A percentile compares a stretch with the other conserved stretches of the same genome.
Conservation (phyloP, 2,329 filamentous ascomycete genomes). For the Botrytis fragariae region DNA sequence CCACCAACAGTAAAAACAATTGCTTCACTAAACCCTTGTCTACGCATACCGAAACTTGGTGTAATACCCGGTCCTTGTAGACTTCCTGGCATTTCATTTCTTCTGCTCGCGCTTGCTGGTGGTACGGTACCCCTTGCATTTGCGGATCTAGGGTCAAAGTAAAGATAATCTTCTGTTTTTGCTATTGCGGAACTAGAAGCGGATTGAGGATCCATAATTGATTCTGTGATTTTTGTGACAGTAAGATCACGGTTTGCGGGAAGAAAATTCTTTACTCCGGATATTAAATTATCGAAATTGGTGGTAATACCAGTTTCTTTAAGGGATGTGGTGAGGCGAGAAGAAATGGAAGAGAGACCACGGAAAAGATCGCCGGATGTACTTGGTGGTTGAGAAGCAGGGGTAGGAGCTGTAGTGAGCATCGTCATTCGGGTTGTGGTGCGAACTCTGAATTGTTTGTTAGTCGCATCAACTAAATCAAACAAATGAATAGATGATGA, state of each 20-base stretch:
- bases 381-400: conserved; percentile 54
- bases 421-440: conserved; percentile 98
- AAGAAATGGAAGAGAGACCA: conserved; percentile 88
- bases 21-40: conserved; percentile 85
- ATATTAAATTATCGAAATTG: conserved; percentile 92
- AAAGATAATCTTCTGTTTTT: conserved; percentile 94
- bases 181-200: conserved; percentile 89
- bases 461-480: conserved; percentile 10
- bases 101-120: conserved; percentile 63
- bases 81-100: conserved; percentile 45
- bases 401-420: conserved; percentile 76
- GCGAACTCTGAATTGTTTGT: conserved; percentile 60
- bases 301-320: conserved; percentile 82
- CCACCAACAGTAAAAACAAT: conserved; percentile 95
- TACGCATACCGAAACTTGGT: conserved; percentile 84
- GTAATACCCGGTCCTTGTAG: conserved; percentile 60
- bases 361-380: conserved; percentile 75
- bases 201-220: conserved; percentile 91
- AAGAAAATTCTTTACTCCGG: conserved; percentile 97
- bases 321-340: conserved; percentile 87
- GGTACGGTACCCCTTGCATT: conserved; percentile 92
- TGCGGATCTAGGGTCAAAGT: conserved; percentile 92
- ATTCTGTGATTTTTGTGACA: conserved; percentile 96
- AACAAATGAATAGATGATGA: conserved; percentile 24
- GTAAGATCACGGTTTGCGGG: conserved; percentile 93